Evolutionary conservation across 1,139 yeast species (phyloP).

Genomic region (Taphrina sp.): DNA sequence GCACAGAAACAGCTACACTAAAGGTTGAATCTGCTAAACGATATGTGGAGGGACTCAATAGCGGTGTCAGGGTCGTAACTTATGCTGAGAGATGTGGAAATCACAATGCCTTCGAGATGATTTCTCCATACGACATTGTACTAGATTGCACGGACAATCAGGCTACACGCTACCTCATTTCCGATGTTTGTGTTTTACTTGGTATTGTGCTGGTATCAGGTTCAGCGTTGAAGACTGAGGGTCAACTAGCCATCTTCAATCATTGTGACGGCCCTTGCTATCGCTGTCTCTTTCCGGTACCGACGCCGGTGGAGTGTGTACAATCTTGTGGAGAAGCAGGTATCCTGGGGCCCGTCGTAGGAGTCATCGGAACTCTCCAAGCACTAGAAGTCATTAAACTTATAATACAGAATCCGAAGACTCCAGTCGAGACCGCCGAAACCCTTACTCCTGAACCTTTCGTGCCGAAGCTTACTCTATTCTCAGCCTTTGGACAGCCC

Average conservation of each 20-base stretch:
- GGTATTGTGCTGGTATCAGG: slow-evolving; percentile 75
- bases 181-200: slow-evolving; percentile 68
- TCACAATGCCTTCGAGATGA: slow-evolving; percentile 62
- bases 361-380: slow-evolving; percentile 83
- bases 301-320: slow-evolving; percentile 82
- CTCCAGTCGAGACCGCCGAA: slow-evolving; percentile 45
- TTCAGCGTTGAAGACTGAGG: slow-evolving; percentile 87
- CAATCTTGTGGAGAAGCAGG: slow-evolving; percentile 93
- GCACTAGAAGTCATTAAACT: slow-evolving; percentile 83
- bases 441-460: slow-evolving; percentile 29
- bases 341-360: slow-evolving; percentile 92
- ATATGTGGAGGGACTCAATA: slow-evolving; percentile 52
- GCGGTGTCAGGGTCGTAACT: slow-evolving; percentile 57
- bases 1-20: slow-evolving; percentile 60
- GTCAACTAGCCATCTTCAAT: slow-evolving; percentile 78
- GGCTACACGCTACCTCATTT: slow-evolving; percentile 76
- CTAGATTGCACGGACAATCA: slow-evolving; percentile 97
- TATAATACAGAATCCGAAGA: slow-evolving; percentile 40
- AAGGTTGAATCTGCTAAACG: slow-evolving; percentile 76
- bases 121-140: slow-evolving; percentile 66
- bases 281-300: slow-evolving; percentile 85
- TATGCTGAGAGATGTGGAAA: slow-evolving; percentile 56
- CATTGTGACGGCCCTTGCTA: slow-evolving; percentile 83
- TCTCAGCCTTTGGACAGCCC: slow-evolving; percentile 58
- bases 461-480: slow-evolving; percentile 65